Percentiles rank a stretch among this genome's conserved stretches.
Conservation (phyloP, 306 rosid species). For the Sicyos baderoa region DNA sequence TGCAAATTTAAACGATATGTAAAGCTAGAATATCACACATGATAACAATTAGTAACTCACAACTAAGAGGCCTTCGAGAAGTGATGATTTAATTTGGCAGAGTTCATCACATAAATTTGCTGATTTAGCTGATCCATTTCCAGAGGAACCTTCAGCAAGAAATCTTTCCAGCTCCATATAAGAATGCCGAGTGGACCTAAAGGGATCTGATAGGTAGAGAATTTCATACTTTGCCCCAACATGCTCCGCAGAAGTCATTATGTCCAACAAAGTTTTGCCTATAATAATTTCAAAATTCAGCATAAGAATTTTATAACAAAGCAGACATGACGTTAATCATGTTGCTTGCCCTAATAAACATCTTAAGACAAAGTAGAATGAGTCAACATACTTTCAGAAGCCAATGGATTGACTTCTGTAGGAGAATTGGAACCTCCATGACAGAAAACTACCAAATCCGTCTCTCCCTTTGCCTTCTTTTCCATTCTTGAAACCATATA, state of each 20-base stretch:
- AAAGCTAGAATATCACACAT: neutral
- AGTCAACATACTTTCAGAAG: constrained; percentile 58
- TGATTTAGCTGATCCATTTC: constrained; percentile 49
- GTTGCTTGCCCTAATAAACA: constrained; percentile 6
- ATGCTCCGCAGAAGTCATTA: constrained; percentile 57
- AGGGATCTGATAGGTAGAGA: constrained; percentile 77
- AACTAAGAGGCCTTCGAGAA: constrained; percentile 81
- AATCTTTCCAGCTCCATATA: constrained; percentile 61
- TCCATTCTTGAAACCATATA: constrained; percentile 56
- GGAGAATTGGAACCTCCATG: constrained; percentile 38
- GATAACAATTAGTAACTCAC: constrained; percentile 38
- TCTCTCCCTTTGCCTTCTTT: constrained; percentile 41
- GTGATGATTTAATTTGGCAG: constrained; percentile 84
- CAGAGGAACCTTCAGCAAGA: constrained; percentile 58
- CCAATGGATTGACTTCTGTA: constrained; percentile 30
- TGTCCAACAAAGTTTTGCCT: constrained; percentile 56
- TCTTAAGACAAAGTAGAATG: constrained; percentile 17
- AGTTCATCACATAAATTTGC: constrained; percentile 57
- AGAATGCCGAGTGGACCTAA: constrained; percentile 50
- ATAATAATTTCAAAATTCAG: constrained; percentile 19
- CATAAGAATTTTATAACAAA: neutral
- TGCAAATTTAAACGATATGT: neutral
- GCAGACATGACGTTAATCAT: neutral
- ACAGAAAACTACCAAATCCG: constrained; percentile 72
- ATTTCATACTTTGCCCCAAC: constrained; percentile 75